Evolutionary conservation across 805 yeast genomes (phyloP).

Genomic region (Zygosaccharomyces siamensis): DNA sequence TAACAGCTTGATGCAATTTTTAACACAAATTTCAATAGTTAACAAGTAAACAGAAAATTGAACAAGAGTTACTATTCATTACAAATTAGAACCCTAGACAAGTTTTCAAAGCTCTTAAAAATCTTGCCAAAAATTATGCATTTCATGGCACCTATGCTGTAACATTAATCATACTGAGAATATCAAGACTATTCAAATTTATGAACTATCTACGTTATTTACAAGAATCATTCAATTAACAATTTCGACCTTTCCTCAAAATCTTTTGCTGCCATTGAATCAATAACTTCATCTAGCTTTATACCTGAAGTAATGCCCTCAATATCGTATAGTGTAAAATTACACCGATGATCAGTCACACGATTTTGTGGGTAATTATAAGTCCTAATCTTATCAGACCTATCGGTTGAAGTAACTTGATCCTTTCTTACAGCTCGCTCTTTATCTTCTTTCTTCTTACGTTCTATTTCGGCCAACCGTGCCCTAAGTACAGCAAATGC

Average conservation of each 20-base stretch:
- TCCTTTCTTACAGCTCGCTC: constrained; percentile 67
- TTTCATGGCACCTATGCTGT: no score
- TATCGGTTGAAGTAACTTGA: constrained; percentile 83
- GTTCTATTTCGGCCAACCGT: constrained; percentile 75
- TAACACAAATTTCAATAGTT: no score
- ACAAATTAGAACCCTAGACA: no score
- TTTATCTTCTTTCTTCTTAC: constrained; percentile 55
- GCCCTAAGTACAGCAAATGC: constrained; percentile 82
- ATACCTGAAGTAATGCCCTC: constrained; percentile 61
- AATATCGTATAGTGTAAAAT: constrained; percentile 70
- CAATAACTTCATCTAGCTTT: constrained; percentile 51
- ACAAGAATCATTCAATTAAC: constrained; percentile 23
- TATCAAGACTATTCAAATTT: background rate
- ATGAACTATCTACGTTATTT: background rate
- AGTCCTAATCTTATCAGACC: constrained; percentile 90
- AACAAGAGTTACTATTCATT: no score
- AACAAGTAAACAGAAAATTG: no score
- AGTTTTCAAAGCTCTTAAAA: no score
- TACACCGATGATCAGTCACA: constrained; percentile 91
- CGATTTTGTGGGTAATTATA: constrained; percentile 91
- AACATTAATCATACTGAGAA: no score
- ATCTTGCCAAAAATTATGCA: no score
- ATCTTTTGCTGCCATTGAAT: constrained; percentile 45
- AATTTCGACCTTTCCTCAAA: constrained; percentile 42
- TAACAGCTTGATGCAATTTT: no score